These are phyloP conservation scores for Coemansia sp. DNA, from an alignment of 192 early-diverging fungal genomes.

Conservation along the genomic window DNA sequence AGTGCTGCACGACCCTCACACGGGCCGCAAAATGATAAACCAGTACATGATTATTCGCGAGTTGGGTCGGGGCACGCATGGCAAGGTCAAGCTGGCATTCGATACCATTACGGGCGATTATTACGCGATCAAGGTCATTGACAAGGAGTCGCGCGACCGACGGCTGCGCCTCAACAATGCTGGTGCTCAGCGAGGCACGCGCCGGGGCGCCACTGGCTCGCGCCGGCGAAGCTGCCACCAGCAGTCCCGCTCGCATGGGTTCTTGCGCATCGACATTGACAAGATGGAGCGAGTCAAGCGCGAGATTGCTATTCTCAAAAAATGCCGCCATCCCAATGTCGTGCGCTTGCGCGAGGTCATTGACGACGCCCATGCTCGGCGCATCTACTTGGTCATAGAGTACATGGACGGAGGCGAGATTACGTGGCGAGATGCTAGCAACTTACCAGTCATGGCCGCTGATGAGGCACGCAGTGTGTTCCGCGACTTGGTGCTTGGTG, in stretches of 20 bases:
- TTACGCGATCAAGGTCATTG: conserved; percentile 60
- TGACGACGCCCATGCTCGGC: conserved; percentile 86
- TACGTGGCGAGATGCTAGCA: conserved; percentile 73
- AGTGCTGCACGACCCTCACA: conserved; percentile 78
- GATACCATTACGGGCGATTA: conserved; percentile 79
- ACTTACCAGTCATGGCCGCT: conserved; percentile 64
- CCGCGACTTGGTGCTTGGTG: conserved; percentile 83
- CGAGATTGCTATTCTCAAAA: conserved; percentile 97
- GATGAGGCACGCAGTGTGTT: conserved; percentile 79
- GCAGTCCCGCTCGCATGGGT: conserved; percentile 28
- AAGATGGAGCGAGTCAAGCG: conserved; percentile 82
- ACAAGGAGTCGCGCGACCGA: conserved; percentile 55
- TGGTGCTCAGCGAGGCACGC: conserved; percentile 12
- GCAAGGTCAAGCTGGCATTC: conserved; percentile 90
- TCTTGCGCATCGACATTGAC: conserved; percentile 52
- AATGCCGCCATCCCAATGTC: conserved; percentile 90
- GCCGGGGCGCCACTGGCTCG: neutral
- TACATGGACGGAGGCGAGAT: conserved; percentile 94
- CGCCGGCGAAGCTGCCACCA: conserved; percentile 7
- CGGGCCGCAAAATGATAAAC: conserved; percentile 96
- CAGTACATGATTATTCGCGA: conserved; percentile 90
- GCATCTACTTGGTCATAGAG: conserved; percentile 94
- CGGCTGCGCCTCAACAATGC: conserved; percentile 35
- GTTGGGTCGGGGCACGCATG: conserved; percentile 91
- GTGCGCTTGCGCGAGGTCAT: conserved; percentile 91